Percentiles rank a stretch among this genome's conserved stretches.
Conservation (phyloP, 2,329 filamentous ascomycete genomes). For the Diaporthe ilicicola region DNA sequence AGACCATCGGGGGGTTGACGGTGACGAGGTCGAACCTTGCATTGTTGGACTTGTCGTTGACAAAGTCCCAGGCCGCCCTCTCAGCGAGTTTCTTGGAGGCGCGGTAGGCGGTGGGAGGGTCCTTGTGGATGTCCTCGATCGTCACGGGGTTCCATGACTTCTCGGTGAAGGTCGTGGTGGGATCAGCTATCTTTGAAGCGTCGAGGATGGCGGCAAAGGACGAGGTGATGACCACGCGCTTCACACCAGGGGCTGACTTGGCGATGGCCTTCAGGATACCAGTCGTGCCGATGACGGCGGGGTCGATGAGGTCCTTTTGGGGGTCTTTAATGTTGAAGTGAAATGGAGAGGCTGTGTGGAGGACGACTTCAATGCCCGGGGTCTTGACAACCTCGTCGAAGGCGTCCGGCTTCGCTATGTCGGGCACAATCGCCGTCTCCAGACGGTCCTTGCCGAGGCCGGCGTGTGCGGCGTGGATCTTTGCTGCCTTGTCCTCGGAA, state of each 20-base stretch:
- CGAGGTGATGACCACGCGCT: constrained; percentile 72
- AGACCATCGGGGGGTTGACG: constrained; percentile 63
- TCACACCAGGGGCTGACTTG: constrained; percentile 65
- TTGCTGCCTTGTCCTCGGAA: constrained; percentile 60
- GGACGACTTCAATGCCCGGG: constrained; percentile 61
- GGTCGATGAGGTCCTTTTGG: constrained; percentile 63
- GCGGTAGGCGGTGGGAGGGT: constrained; percentile 56
- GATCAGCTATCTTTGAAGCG: constrained; percentile 47
- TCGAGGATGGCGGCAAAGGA: constrained; percentile 63
- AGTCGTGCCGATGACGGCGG: constrained; percentile 67
- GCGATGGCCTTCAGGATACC: constrained; percentile 78
- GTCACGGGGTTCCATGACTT: constrained; percentile 63
- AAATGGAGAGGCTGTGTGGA: constrained; percentile 70
- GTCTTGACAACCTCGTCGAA: constrained; percentile 71
- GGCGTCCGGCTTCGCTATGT: constrained; percentile 77
- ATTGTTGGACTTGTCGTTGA: constrained; percentile 46
- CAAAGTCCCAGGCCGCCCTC: constrained; percentile 61
- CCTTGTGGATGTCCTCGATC: constrained; percentile 51
- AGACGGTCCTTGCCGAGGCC: constrained; percentile 52
- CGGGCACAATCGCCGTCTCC: constrained; percentile 71
- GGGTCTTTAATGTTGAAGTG: constrained; percentile 62
- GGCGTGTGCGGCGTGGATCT: constrained; percentile 59
- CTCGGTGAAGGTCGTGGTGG: constrained; percentile 53
- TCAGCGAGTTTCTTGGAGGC: constrained; percentile 64
- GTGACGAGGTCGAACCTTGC: constrained; percentile 61